A percentile compares a stretch with the other conserved stretches of the same genome.
Evolutionary conservation across 345 rosid genomes (phyloP).

Genomic region (Mallotus nudiflorus): DNA sequence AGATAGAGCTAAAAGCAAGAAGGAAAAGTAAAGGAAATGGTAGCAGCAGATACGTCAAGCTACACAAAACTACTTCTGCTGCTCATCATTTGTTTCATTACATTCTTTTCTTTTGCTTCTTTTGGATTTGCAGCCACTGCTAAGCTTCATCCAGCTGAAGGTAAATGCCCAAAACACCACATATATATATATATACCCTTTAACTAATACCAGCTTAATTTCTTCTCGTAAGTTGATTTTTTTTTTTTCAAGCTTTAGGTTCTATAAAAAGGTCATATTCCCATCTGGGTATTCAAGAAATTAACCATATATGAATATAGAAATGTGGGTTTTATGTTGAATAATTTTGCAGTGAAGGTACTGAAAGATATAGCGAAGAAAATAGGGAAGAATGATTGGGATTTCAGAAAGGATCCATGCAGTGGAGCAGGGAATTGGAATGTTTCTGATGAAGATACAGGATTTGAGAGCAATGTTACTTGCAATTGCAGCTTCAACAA

Average conservation of each 20-base stretch:
- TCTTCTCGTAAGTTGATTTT: no score
- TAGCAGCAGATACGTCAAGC: slow-evolving; percentile 2
- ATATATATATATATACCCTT: no score
- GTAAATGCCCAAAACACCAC: not conserved
- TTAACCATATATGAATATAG: no score
- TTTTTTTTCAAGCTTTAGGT: no score
- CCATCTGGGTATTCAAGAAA: not conserved
- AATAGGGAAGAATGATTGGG: slow-evolving; percentile 74
- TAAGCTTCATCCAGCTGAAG: slow-evolving; percentile 28
- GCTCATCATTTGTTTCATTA: slow-evolving; percentile 3
- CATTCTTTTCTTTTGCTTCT: not conserved
- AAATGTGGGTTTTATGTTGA: no score
- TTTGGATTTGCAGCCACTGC: slow-evolving; percentile 14
- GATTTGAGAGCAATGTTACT: slow-evolving; percentile 52
- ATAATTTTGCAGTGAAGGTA: slow-evolving; percentile 50
- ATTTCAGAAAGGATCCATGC: slow-evolving; percentile 72
- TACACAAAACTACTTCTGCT: slow-evolving; percentile 9
- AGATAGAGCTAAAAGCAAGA: not conserved
- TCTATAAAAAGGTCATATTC: no score
- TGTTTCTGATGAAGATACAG: slow-evolving; percentile 26
- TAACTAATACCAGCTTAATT: no score
- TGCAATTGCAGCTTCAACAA: slow-evolving; percentile 52
- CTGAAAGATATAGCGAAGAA: slow-evolving; percentile 60
- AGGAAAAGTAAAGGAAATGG: not conserved
- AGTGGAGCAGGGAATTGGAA: slow-evolving; percentile 67